Evolutionary conservation across 805 yeast genomes (phyloP), one percentile per base, ranked within the genome.

Genomic region (Yarrowia keelungensis): DNA sequence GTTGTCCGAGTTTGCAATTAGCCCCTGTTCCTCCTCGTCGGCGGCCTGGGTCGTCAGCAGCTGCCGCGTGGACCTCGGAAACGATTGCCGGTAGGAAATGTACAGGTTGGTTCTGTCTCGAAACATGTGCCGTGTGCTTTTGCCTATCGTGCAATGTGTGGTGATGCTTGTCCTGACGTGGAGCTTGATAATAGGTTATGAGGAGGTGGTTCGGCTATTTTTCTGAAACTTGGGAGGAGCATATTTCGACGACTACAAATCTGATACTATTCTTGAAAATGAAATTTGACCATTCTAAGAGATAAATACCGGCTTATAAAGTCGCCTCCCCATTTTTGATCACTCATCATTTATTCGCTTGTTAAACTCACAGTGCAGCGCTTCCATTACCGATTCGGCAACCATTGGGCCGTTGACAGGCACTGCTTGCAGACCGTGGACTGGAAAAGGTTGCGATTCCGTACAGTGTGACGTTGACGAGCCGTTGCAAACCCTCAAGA

Each of bases 31-130:
- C 71, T 87, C 89, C 46, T 84, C 87, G 19, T 74, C 73, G 43
- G 81, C 81, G 69, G 83, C 82, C 26, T 79, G 75, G 69, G 73
- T 70, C 68, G 70, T 70, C 47, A 56, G 64, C 12, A 53, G 67
- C 69, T 16, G 71, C 16, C 69, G 71, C 26, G 80, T 79, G 71
- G 84, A 86, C 72, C 92, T 92, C 0, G 97, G 96, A 69, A 88
- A 89, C 11, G 98, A 92, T 70, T 95, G 86, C 71, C 99, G 86
- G 76, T 90, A 94, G 56, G 98, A 92, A 26, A 92, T 81, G 78
- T 84, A 94, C 72, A 94, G 83, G 75, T 93, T 94, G n/a, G 99
- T 95, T 77, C 98, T 83, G 79, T 95, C 98, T 77, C 98, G 84
- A 75, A 90, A 91, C 97, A 94, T 92, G 67, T 42, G 45, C 65